phyloP scores from a whole-genome alignment of 2,329 filamentous ascomycete species.

The Septoria linicola region DNA sequence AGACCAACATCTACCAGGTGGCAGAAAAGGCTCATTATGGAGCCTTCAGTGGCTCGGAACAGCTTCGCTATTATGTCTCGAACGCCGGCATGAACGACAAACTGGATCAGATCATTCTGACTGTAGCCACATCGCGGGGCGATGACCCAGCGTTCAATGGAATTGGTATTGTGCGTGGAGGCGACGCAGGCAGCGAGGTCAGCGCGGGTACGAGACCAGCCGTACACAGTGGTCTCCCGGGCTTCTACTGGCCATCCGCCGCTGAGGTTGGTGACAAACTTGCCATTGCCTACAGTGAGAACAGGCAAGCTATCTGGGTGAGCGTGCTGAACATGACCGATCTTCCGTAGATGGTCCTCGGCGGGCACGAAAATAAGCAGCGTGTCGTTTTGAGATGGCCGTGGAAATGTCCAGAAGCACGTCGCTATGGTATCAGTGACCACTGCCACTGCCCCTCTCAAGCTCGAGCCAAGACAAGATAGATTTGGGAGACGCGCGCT shows the following conservation, averaged over 20 bases:
- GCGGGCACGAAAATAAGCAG: too few relatives aligned
- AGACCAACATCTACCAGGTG: constrained; percentile 13
- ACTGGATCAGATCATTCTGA: constrained; percentile 10
- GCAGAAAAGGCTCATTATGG: constrained; percentile 14
- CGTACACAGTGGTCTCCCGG: constrained; percentile 6
- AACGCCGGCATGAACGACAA: constrained; percentile 10
- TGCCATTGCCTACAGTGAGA: constrained; percentile 18
- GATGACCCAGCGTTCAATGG: constrained; percentile 11
- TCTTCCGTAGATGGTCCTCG: constrained; percentile 16
- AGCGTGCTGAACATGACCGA: constrained; percentile 11
- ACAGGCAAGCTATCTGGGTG: constrained; percentile 16
- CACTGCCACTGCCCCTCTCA: too few relatives aligned
- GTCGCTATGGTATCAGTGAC: too few relatives aligned
- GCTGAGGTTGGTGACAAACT: constrained; percentile 14
- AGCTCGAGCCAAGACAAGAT: too few relatives aligned
- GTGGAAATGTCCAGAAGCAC: too few relatives aligned
- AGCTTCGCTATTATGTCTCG: constrained; percentile 13
- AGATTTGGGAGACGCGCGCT: too few relatives aligned
- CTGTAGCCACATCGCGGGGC: constrained; percentile 12
- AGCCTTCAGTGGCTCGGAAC: constrained; percentile 4
- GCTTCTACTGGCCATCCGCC: constrained; percentile 19
- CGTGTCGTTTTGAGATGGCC: too few relatives aligned
- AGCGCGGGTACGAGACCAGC: constrained; percentile 1
- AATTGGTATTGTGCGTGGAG: constrained; percentile 18
- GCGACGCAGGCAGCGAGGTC: constrained; percentile 10